A percentile compares a stretch with the other conserved stretches of the same genome.
Conservation (phyloP, 352 stramenopile species). For the Globisporangium canariense region DNA sequence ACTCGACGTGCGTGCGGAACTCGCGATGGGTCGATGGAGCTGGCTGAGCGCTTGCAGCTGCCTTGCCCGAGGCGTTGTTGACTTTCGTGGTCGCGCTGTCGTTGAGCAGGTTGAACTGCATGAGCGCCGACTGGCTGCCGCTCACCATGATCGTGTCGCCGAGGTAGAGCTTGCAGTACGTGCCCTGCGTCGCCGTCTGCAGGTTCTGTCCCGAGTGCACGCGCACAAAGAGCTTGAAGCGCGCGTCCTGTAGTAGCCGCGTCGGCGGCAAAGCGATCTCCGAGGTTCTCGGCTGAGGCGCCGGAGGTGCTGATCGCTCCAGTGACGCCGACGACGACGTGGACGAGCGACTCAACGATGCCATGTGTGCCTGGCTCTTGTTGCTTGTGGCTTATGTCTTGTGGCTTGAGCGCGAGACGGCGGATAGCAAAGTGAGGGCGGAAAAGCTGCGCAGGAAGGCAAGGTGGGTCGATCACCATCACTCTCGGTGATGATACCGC, state of each 20-base stretch:
- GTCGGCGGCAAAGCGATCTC: constrained; percentile 8
- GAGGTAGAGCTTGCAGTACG: constrained; percentile 75
- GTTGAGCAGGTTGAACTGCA: constrained; percentile 19
- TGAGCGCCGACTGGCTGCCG: constrained; percentile 23
- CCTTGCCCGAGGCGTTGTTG: constrained; percentile 5
- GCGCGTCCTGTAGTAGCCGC: constrained; percentile 14
- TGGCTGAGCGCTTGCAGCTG: constrained; percentile 5
- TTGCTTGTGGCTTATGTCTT: neutral
- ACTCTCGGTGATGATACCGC: neutral
- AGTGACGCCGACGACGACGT: constrained; percentile 18
- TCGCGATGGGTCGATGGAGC: constrained; percentile 30
- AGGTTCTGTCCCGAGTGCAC: constrained; percentile 62
- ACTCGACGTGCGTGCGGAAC: constrained; percentile 60
- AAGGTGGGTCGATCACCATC: neutral
- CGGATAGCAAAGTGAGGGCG: constrained; percentile 7
- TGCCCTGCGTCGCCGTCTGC: constrained; percentile 33
- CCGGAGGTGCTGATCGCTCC: neutral
- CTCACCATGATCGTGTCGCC: constrained; percentile 46
- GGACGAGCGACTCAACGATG: constrained; percentile 17
- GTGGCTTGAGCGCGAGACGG: neutral
- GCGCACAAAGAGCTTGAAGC: constrained; percentile 61
- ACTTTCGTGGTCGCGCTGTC: constrained; percentile 2
- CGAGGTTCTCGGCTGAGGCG: neutral
- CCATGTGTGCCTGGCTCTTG: too few species aligned
- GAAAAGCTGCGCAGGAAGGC: neutral